These are phyloP conservation scores for Colletotrichum cordylinicola DNA, from an alignment of 2,329 filamentous ascomycete genomes.

Conservation along the genomic window DNA sequence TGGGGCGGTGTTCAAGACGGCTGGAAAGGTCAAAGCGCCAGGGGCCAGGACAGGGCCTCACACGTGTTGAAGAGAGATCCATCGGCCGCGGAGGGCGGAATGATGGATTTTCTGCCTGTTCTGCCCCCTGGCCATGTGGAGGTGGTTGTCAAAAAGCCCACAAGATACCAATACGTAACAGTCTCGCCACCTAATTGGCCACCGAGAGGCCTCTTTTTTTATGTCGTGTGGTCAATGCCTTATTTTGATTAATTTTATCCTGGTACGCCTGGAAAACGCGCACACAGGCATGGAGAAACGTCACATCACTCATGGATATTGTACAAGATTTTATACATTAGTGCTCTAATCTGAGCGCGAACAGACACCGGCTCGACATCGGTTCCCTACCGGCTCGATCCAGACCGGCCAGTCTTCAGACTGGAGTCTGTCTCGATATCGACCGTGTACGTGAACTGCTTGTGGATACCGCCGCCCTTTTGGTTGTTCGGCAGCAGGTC, in stretches of 20 bases:
- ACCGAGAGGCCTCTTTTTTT: background rate
- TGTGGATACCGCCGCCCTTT: constrained; percentile 15
- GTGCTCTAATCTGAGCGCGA: background rate
- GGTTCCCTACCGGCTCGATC: background rate
- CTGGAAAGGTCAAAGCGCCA: background rate
- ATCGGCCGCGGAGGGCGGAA: background rate
- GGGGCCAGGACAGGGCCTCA: background rate
- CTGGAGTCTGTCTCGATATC: constrained; percentile 6
- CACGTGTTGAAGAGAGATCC: background rate
- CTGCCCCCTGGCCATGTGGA: background rate
- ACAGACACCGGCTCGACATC: background rate
- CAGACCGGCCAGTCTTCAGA: background rate
- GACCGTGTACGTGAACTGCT: constrained; percentile 18
- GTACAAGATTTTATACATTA: constrained; percentile 16
- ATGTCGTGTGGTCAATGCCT: constrained; percentile 1
- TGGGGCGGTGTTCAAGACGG: background rate
- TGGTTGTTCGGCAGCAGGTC: constrained; percentile 2
- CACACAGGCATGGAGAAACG: background rate
- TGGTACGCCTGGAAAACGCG: background rate
- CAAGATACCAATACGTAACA: background rate
- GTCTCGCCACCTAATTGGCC: background rate
- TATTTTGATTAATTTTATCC: background rate
- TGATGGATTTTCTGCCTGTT: background rate
- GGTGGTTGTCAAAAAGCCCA: background rate
- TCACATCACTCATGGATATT: background rate